Evolutionary conservation across 2,329 filamentous ascomycete species (phyloP), one percentile per base, ranked within the genome.

Genomic region (Neospermospora avenae): DNA sequence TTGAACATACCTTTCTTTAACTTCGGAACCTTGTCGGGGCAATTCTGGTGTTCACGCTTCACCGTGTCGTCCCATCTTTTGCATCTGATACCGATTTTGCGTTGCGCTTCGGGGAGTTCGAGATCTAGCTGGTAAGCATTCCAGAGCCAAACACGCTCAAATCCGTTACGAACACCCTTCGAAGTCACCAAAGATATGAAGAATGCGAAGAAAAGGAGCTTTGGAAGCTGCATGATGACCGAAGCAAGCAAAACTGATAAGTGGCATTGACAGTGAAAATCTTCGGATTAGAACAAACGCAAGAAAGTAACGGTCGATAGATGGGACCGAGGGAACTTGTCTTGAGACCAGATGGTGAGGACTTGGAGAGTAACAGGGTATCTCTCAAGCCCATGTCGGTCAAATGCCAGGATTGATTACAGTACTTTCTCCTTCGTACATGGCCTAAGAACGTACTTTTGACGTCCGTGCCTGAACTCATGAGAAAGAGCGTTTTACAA

Each of bases 91-190:
- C 44, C 44, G 24, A 46, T 46, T 28, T 46, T 16, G 10, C 24
- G 44, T 16, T 46, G 22, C 24, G 44, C 22, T n/a, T 46, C 44
- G 14, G 44, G 44, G 24, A 46, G 44, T 24, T 24, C 24, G 2
- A 46, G 44, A 46, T 46, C 44, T 16, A 46, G 24, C 24, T 46
- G 44, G 44, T 46, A 46, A 20, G 44, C 44, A 46, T 46, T 28
- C 44, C 44, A 46, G 22, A 46, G 44, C 44, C 44, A 46, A 46
- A 46, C 44, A 46, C 44, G 44, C 44, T 46, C 44, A 46, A 28
- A 46, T 5, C 44, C 44, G n/a, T 46, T 46, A 16, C 44, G 44
- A 28, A 46, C 22, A 16, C 44, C 44, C 3, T 46, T 24, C 24
- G 44, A 24, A 28, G 44, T 24, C 4, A 46, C 44, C 44, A 24